Conservation (phyloP, 2,329 filamentous ascomycete species). For the Trichoderma aggressivum region DNA sequence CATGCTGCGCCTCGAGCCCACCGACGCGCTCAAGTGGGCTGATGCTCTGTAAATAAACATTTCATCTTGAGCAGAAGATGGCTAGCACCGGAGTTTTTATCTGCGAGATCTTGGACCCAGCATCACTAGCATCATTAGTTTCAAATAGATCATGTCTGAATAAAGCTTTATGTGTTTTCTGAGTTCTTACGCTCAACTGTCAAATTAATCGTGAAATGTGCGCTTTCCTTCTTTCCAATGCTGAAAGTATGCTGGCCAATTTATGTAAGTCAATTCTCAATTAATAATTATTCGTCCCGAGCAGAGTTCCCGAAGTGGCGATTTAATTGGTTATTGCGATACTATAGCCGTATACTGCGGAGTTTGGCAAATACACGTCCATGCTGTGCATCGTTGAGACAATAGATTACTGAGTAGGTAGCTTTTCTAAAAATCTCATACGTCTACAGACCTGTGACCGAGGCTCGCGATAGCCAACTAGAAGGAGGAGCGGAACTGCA, state of each 20-base stretch:
- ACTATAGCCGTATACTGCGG: neutral
- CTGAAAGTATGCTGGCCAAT: neutral
- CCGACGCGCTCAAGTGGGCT: neutral
- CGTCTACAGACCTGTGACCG: neutral
- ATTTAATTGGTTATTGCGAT: neutral
- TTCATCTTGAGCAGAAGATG: neutral
- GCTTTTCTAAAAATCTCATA: neutral
- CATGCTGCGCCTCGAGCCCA: neutral
- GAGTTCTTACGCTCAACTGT: neutral
- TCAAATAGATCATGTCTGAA: neutral
- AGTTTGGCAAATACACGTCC: neutral
- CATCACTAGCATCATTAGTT: neutral
- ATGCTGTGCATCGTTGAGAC: neutral
- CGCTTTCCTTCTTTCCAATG: neutral
- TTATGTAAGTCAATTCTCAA: neutral
- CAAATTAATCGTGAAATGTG: neutral
- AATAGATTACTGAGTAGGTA: neutral
- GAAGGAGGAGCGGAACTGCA: neutral
- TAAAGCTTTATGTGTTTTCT: neutral
- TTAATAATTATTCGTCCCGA: neutral
- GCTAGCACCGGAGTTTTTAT: neutral
- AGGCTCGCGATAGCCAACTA: neutral
- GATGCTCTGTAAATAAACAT: neutral
- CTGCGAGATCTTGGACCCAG: neutral
- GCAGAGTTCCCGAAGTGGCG: neutral